phyloP scores from a whole-genome alignment of 2,329 filamentous ascomycete species.

The Lecanosticta acicola region DNA sequence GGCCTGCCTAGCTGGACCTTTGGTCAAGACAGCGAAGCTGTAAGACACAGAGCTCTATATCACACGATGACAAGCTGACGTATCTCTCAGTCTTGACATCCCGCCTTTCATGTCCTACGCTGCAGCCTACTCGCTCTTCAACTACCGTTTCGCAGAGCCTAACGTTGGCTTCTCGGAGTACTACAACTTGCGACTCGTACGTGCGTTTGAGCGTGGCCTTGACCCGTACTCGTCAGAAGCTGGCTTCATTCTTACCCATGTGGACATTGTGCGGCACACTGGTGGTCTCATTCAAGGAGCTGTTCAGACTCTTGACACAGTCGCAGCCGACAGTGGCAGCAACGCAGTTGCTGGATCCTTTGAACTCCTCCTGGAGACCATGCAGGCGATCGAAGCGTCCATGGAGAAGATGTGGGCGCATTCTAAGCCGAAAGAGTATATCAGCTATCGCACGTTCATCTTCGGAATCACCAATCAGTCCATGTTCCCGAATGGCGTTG shows the following conservation, averaged over 20 bases:
- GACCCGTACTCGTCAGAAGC: constrained; percentile 85
- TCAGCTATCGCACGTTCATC: constrained; percentile 90
- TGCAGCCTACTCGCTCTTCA: constrained; percentile 58
- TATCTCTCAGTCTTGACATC: constrained; percentile 56
- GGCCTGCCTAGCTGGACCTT: constrained; percentile 68
- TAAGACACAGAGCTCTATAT: constrained; percentile 36
- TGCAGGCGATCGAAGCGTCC: constrained; percentile 29
- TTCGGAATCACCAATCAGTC: constrained; percentile 89
- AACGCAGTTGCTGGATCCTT: constrained; percentile 22
- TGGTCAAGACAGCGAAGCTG: constrained; percentile 79
- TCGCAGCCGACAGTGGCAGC: constrained; percentile 25
- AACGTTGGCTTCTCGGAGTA: constrained; percentile 49
- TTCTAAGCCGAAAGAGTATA: constrained; percentile 77
- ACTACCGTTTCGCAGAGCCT: constrained; percentile 57
- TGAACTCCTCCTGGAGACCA: constrained; percentile 28
- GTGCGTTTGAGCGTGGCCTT: constrained; percentile 84
- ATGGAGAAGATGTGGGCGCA: constrained; percentile 73
- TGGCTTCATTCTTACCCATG: constrained; percentile 90
- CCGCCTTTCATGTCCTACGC: constrained; percentile 89
- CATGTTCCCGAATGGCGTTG: constrained; percentile 89
- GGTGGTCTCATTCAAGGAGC: constrained; percentile 69
- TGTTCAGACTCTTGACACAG: constrained; percentile 58
- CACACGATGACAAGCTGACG: constrained; percentile 2
- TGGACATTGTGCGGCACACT: constrained; percentile 90
- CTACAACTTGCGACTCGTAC: constrained; percentile 70